Base-by-base conservation (phyloP, 176 grass and related monocot genomes). In the Leersia perrieri region DNA sequence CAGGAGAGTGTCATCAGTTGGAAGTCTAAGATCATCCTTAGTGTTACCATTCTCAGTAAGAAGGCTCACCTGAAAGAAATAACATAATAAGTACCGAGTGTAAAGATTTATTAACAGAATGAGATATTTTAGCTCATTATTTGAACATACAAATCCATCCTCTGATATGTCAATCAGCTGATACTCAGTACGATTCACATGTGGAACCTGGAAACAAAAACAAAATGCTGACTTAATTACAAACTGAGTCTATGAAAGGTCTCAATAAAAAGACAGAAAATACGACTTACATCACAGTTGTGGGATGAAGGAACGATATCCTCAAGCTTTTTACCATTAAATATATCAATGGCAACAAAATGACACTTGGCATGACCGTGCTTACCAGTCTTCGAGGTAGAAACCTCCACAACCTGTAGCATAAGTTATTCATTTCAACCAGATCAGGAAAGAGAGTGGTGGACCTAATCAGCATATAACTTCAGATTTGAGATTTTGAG, bases 111-210 rank as follows among this genome's bases (percentile, higher is more conserved):
- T 31, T 68, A 1, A 49, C 26, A 68, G n/a, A 30, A 65, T 1
- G 3, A 68, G 45, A 23, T 28, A 73, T 18, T 36, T 58, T 71
- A 0, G 36, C 2, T 47, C 27, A 67, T 73, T 22, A 25, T 11
- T 68, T 44, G 13, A 86, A 75, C 91, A 60, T 89, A 97, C 94
- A 84, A 97, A 97, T 91, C 89, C 94, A 90, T 97, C 94, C 87
- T 97, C 94, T n/a, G 94, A 92, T 39, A 97, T 97, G 75, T 97
- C 94, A 84, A 97, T 97, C 66, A 97, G 85, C 85, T 97, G 94
- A 63, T 84, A 97, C 40, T 97, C 94, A 70, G 91, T 97, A 81
- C 94, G 94, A 72, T 78, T 91, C 35, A 97, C 94, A 85, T 97
- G 94, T 33, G 91, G 94, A 73, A 94, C 89, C 94, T 97, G 83